These are phyloP conservation scores for Vitis riparia DNA, from an alignment of 164 flowering plant species.

Conservation along the genomic window DNA sequence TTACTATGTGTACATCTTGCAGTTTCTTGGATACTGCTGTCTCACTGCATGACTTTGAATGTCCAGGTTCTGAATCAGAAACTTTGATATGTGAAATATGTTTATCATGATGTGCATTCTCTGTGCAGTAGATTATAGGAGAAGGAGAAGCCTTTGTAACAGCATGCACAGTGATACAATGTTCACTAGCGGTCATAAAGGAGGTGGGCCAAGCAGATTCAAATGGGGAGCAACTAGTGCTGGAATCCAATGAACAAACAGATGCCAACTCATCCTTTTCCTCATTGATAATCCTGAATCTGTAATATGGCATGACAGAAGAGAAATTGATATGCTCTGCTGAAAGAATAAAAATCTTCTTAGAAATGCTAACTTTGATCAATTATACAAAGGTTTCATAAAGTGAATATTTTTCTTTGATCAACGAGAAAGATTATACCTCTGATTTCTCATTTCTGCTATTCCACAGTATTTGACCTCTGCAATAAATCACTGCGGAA, in stretches of 20 bases:
- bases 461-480: conserved; percentile 18
- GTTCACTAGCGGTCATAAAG: conserved; percentile 5
- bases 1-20: conserved; percentile 70
- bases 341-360: too few species aligned
- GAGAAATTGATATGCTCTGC: neutral
- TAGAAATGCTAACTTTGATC: neutral
- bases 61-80: conserved; percentile 26
- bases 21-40: conserved; percentile 23
- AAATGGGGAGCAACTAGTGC: conserved; percentile 1
- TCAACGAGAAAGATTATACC: conserved; percentile 15
- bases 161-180: conserved; percentile 22
- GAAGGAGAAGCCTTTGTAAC: conserved; percentile 59
- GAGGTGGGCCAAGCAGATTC: conserved; percentile 15
- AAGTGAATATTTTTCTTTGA: neutral
- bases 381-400: neutral
- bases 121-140: conserved; percentile 44
- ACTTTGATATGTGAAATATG: conserved; percentile 36
- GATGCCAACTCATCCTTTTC: conserved; percentile 25
- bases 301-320: neutral
- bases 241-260: conserved; percentile 11
- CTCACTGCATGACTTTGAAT: conserved; percentile 14
- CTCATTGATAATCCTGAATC: conserved; percentile 12
- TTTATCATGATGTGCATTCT: conserved; percentile 36
- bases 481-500: neutral
- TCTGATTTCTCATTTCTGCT: conserved; percentile 16